Percentiles rank a stretch among this genome's conserved stretches.
phyloP scores from a whole-genome alignment of 2,329 filamentous ascomycete species.

The Apiospora pterosperma region DNA sequence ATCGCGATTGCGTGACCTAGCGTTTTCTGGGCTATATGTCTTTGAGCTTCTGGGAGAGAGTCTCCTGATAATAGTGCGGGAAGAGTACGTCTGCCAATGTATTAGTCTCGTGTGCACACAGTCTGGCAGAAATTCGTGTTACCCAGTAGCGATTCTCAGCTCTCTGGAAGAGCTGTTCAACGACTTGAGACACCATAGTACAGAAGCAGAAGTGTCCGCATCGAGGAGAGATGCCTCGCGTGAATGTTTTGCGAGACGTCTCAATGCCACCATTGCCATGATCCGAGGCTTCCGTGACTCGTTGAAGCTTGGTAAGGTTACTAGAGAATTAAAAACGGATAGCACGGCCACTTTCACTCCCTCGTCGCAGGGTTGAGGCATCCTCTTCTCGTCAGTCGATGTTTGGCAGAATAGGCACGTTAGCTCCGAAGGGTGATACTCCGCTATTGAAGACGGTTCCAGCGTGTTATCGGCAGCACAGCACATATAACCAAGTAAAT shows the following conservation, averaged over 20 bases:
- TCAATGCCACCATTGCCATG: constrained; percentile 67
- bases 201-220: constrained; percentile 63
- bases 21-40: background rate
- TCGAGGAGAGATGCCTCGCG: constrained; percentile 57
- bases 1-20: constrained; percentile 59
- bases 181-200: constrained; percentile 78
- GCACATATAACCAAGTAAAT: constrained; percentile 52
- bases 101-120: background rate
- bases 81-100: constrained; percentile 52
- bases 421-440: constrained; percentile 7
- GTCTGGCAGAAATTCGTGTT: constrained; percentile 19
- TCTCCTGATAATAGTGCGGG: constrained; percentile 16
- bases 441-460: background rate
- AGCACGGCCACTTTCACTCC: constrained; percentile 36
- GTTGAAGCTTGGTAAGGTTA: constrained; percentile 42
- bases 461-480: constrained; percentile 53
- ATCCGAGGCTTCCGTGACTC: constrained; percentile 62
- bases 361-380: constrained; percentile 16
- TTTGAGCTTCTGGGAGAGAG: background rate
- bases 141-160: constrained; percentile 76
- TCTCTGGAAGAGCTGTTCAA: constrained; percentile 83
- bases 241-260: constrained; percentile 67
- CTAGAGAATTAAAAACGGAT: constrained; percentile 42
- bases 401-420: constrained; percentile 21
- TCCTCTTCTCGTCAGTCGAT: background rate